These are phyloP conservation scores for Oryza glaberrima DNA, from an alignment of 176 grass and related monocot species.

Conservation along the genomic window DNA sequence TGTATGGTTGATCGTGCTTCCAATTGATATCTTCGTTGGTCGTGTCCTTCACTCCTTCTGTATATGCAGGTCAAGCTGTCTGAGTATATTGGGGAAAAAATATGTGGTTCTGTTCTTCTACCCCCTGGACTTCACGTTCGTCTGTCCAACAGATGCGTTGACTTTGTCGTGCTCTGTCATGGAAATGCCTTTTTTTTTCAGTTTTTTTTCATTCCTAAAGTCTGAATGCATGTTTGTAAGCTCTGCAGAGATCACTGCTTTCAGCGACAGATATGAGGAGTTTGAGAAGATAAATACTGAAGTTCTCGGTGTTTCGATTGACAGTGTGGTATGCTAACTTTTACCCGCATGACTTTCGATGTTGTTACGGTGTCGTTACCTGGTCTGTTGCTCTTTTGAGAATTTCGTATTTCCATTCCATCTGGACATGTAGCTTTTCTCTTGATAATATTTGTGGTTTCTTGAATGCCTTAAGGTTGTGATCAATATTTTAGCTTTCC, in stretches of 20 bases:
- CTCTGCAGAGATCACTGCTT: constrained; percentile 69
- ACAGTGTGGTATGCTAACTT: constrained; percentile 61
- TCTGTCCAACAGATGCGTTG: constrained; percentile 62
- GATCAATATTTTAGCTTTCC: background rate
- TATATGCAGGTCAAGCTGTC: constrained; percentile 68
- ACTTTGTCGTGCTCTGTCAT: background rate
- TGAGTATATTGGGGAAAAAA: constrained; percentile 79
- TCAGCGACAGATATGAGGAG: constrained; percentile 63
- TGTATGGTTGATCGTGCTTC: background rate
- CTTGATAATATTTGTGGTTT: background rate
- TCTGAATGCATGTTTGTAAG: background rate
- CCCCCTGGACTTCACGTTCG: constrained; percentile 76
- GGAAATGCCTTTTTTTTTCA: background rate
- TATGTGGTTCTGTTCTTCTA: constrained; percentile 81
- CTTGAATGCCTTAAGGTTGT: background rate
- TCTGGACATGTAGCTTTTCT: constrained; percentile 10
- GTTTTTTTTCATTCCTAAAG: background rate
- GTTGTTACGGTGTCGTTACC: background rate
- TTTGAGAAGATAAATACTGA: constrained; percentile 81
- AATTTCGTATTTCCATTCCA: background rate
- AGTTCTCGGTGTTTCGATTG: constrained; percentile 66
- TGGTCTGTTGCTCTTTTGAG: background rate
- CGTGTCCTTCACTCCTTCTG: background rate
- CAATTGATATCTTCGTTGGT: background rate
- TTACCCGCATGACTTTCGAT: background rate